Percentiles rank a stretch among this genome's conserved stretches.
phyloP scores from a whole-genome alignment of 2,329 filamentous ascomycete species.

The Phoma sp. region DNA sequence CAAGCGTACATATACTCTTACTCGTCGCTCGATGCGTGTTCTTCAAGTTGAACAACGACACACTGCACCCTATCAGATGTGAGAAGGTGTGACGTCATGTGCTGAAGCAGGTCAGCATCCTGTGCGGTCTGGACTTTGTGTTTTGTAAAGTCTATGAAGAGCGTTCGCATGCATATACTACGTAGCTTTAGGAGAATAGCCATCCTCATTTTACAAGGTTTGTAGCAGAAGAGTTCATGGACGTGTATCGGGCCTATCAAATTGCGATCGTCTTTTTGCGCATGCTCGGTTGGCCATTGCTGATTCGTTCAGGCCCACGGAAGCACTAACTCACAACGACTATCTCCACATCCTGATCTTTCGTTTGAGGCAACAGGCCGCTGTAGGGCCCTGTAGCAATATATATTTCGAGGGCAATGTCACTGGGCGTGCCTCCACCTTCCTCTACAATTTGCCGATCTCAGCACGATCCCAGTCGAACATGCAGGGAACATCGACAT shows the following conservation, averaged over 20 bases:
- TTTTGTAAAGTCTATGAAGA: no score
- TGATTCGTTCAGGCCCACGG: conserved; percentile 1
- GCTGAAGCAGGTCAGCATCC: no score
- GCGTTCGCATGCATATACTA: no score
- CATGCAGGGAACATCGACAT: not conserved
- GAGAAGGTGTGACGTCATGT: no score
- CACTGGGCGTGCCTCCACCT: conserved; percentile 4
- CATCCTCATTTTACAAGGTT: not conserved
- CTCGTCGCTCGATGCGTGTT: not conserved
- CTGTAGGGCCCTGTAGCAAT: conserved; percentile 1
- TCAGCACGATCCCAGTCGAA: not conserved
- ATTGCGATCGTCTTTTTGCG: not conserved
- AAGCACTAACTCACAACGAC: conserved; percentile 10
- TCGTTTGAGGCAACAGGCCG: conserved; percentile 9
- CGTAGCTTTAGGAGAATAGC: not conserved
- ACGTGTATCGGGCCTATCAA: conserved; percentile 3
- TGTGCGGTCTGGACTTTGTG: no score
- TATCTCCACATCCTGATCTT: conserved; percentile 1
- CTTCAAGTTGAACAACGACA: no score
- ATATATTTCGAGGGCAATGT: not conserved
- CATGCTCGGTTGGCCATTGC: conserved; percentile 5
- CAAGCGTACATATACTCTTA: conserved; percentile 4
- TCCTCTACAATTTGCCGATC: conserved; percentile 11
- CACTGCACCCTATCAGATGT: not conserved
- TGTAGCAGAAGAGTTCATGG: not conserved